Base-by-base conservation (phyloP, 2,329 filamentous ascomycete genomes). In the Zarea fungicola region DNA sequence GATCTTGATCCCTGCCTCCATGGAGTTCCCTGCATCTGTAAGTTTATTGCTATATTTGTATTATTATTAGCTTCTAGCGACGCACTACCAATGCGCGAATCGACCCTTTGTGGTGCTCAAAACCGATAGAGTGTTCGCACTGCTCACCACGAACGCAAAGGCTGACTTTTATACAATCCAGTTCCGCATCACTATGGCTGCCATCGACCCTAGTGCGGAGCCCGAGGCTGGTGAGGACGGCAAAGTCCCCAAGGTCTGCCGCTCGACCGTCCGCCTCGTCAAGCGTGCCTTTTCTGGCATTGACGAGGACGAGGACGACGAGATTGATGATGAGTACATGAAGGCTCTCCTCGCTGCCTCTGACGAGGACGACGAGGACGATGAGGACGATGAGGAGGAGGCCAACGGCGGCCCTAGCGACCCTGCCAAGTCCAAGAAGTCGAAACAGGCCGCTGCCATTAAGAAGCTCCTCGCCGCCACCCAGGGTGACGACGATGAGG, bases 181-280 rank as follows among this genome's bases (percentile, higher is more conserved):
- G 91, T 95, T 96, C 74, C 89, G 89, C 67, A 89, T 99, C 65
- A 97, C 91, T 62, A 99, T 99, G 93, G 93, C 95, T 62, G 93
- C 93, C 57, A 85, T 99, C 67, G 92, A 99, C 67, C 93, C 93
- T 51, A 89, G 82, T 62, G 87, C 87, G 60, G 77, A 82, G 59
- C 78, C 84, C 29, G 79, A 89, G 67, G 76, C 76, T 51, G 83
- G 84, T 58, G 76, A 77, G 50, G 77, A 79, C 45, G 78, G 76
- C 60, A 81, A 84, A 62, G 69, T 80, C 52, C 80, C 80, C 60
- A 68, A 72, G 50, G 70, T 83, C 54, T 80, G 84, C 60, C 87
- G 91, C 60, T 87, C 93, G 47, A 99, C 93, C 44, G 76, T 99
- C 62, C 96, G 93, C 74, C 78, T 99, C 58, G 79, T 97, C 66